Percentiles rank a stretch among this genome's conserved stretches.
These are phyloP conservation scores for Candida schatavii DNA, from an alignment of 805 yeast species.

Conservation along the genomic window DNA sequence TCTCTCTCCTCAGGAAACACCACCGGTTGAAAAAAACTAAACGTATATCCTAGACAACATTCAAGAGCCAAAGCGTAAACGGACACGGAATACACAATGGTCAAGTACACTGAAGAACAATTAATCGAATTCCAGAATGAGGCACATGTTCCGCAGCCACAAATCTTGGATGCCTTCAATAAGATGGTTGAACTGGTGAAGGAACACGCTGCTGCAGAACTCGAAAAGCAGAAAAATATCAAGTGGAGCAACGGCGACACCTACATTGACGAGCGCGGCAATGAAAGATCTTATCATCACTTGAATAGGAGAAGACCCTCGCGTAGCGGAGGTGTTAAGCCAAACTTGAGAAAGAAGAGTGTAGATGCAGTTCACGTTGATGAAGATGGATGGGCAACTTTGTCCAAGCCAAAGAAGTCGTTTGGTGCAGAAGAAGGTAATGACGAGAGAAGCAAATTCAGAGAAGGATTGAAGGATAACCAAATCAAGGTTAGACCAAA, in stretches of 20 bases:
- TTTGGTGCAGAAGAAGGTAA: constrained; percentile 49
- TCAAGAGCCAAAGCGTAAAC: neutral
- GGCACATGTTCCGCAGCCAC: constrained; percentile 59
- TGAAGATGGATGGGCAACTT: constrained; percentile 82
- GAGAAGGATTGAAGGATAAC: constrained; percentile 47
- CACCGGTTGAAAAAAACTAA: neutral
- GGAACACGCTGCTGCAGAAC: constrained; percentile 37
- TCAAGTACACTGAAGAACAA: constrained; percentile 69
- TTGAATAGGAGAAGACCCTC: constrained; percentile 65
- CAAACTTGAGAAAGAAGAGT: constrained; percentile 57
- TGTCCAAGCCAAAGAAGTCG: constrained; percentile 45
- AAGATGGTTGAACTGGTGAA: constrained; percentile 65
- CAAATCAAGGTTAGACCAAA: constrained; percentile 60
- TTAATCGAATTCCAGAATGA: constrained; percentile 54
- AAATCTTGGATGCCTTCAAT: constrained; percentile 62
- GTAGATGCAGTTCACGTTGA: constrained; percentile 54
- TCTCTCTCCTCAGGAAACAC: neutral
- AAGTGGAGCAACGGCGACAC: constrained; percentile 41
- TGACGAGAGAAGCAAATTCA: constrained; percentile 45
- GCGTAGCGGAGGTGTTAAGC: constrained; percentile 36
- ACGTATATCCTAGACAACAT: neutral
- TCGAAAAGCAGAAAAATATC: constrained; percentile 22
- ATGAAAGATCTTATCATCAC: constrained; percentile 43
- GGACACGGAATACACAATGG: constrained; percentile 31
- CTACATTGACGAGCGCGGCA: constrained; percentile 44